These are phyloP conservation scores for Rostrohypoxylon terebratum DNA, from an alignment of 495 filamentous ascomycete species.

Conservation along the genomic window DNA sequence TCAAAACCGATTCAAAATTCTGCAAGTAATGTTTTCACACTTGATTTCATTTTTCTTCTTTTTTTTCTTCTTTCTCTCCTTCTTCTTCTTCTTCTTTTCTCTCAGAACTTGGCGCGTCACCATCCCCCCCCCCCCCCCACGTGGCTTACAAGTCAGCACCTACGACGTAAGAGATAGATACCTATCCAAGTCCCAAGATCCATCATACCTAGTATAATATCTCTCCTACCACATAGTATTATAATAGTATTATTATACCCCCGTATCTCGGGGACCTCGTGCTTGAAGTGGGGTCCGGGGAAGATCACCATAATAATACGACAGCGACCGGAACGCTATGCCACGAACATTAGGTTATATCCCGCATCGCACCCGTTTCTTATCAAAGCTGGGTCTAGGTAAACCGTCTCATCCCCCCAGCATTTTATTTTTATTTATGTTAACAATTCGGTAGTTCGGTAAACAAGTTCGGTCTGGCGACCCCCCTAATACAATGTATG, in stretches of 20 bases:
- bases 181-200: too few relatives aligned
- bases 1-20: too few relatives aligned
- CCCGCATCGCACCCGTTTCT: constrained; percentile 6
- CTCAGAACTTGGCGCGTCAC: background rate
- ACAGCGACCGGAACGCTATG: background rate
- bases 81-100: background rate
- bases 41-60: too few relatives aligned
- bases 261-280: constrained; percentile 19
- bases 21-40: too few relatives aligned
- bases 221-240: background rate
- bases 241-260: too few relatives aligned
- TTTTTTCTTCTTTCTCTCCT: too few relatives aligned
- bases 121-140: too few relatives aligned
- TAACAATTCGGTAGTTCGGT: background rate
- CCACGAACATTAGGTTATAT: constrained; percentile 7
- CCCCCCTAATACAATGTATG: too few relatives aligned
- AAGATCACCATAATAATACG: constrained; percentile 17
- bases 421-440: background rate
- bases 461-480: background rate
- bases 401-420: background rate
- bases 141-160: constrained; percentile 8
- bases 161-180: background rate
- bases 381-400: constrained; percentile 19
- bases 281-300: constrained; percentile 26
- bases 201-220: too few relatives aligned